Evolutionary conservation across 306 rosid genomes (phyloP).

Genomic region (Cyamopsis tetragonoloba): DNA sequence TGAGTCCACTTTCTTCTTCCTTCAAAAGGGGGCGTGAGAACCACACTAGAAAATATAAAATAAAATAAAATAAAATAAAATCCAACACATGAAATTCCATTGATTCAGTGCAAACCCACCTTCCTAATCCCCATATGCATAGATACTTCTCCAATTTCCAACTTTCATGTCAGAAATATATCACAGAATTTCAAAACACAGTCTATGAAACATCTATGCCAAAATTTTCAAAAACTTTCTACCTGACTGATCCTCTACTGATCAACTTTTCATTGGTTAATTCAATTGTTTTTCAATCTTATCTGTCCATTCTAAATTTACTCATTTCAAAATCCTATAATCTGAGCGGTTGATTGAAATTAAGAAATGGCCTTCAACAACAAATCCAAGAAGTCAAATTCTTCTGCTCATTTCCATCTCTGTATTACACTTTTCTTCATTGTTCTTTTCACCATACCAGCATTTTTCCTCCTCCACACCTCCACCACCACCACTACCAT

Average conservation of each 20-base stretch:
- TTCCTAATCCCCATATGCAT: slow-evolving; percentile 18
- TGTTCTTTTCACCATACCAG: slow-evolving; percentile 70
- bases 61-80: neutral
- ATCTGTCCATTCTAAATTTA: no score
- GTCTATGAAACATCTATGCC: slow-evolving; percentile 11
- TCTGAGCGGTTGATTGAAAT: no score
- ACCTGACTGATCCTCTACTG: no score
- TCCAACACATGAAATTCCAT: slow-evolving; percentile 26
- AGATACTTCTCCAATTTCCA: slow-evolving; percentile 29
- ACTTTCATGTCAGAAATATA: neutral
- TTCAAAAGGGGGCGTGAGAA: slow-evolving; percentile 47
- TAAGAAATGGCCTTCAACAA: slow-evolving; percentile 58
- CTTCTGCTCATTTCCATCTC: slow-evolving; percentile 46
- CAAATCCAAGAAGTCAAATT: slow-evolving; percentile 44
- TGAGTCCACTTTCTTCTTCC: slow-evolving; percentile 27
- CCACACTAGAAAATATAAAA: no score
- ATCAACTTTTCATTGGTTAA: no score
- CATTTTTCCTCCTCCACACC: slow-evolving; percentile 58
- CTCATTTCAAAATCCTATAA: no score
- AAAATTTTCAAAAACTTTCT: slow-evolving; percentile 9
- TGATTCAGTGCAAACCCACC: slow-evolving; percentile 51
- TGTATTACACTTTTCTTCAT: slow-evolving; percentile 69
- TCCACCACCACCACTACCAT: slow-evolving; percentile 50
- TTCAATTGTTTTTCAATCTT: no score
- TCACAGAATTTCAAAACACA: slow-evolving; percentile 13